phyloP scores from a whole-genome alignment of 768 basidiomycete genomes.

The Russula sp. region DNA sequence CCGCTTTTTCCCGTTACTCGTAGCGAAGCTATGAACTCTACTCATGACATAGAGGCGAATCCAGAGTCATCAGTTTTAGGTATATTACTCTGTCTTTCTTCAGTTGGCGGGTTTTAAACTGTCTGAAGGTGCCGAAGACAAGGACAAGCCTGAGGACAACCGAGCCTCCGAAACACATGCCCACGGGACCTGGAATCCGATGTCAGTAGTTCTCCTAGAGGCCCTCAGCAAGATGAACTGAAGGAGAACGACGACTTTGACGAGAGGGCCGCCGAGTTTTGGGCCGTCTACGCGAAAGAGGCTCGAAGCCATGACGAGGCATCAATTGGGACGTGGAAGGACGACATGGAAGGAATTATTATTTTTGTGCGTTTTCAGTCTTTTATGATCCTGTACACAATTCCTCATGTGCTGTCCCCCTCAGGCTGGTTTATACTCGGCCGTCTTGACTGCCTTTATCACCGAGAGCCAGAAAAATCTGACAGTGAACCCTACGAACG shows the following conservation, averaged over 20 bases:
- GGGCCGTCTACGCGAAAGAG: constrained; percentile 41
- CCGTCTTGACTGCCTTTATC: constrained; percentile 24
- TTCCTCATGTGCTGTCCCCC: background rate
- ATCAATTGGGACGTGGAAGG: constrained; percentile 40
- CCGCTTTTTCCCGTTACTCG: background rate
- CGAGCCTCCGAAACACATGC: background rate
- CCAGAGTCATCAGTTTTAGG: background rate
- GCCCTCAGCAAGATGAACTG: background rate
- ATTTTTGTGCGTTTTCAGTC: constrained; percentile 38
- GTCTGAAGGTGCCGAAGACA: background rate
- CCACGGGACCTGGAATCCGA: background rate
- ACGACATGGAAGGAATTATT: constrained; percentile 43
- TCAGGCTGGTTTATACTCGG: constrained; percentile 26
- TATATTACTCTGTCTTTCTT: background rate
- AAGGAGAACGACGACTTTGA: constrained; percentile 31
- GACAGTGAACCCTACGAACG: background rate
- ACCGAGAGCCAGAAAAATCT: constrained; percentile 19
- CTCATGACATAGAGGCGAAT: background rate
- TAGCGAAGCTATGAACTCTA: background rate
- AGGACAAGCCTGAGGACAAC: too few species aligned
- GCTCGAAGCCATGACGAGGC: constrained; percentile 38
- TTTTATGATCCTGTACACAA: background rate
- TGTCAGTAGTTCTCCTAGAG: background rate
- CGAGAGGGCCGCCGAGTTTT: constrained; percentile 41
- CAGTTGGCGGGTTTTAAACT: background rate